Base-by-base conservation (phyloP, 371 early-diverging fungal genomes). In the Saksenaea oblongispora region DNA sequence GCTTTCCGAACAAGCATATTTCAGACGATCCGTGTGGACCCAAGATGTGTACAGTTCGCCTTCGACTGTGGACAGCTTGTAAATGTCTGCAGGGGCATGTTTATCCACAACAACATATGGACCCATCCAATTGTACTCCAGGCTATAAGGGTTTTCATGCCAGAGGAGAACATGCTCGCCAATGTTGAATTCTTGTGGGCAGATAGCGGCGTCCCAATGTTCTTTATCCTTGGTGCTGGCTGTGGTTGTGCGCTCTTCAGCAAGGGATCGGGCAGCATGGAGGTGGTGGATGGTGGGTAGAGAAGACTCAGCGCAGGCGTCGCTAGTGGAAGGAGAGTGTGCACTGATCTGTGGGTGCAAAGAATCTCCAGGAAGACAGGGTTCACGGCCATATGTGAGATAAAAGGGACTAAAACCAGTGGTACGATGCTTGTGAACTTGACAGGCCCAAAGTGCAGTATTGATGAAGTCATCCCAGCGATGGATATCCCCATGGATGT, bases 401-500 rank as follows among this genome's bases (percentile, higher is more conserved):
- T 14, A 60, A 11, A 60, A 60, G 9, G 60, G 47, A 24, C 26
- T 26, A 0, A 44, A 28, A 31, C 60, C 60, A 7, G 47, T n/a
- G 0, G 59, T 42, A 14, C 28, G 18, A 28, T 59, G 39, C 11
- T 17, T 44, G n/a, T n/a, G n/a, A n/a, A n/a, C n/a, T n/a, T n/a
- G n/a, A n/a, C n/a, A n/a, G n/a, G n/a, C n/a, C n/a, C 39, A 64
- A 1, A 62, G 34, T n/a, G 66, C 63, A 53, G 64, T 55, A 13
- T 68, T 26, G 1, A 64, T 42, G 27, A 64, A 68, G 26, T 68
- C 69, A 58, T 64, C 69, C 69, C 61, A 68, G 4, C 61, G 27
- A 51, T 63, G 56, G 2, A 64, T 58, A 1, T 56, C 62, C 24
- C 69, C 64, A 54, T 63, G 56, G 1, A 24, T 17, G 31, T 62